Evolutionary conservation across 2,329 filamentous ascomycete species (phyloP).

Genomic region (Talaromyces sp.): DNA sequence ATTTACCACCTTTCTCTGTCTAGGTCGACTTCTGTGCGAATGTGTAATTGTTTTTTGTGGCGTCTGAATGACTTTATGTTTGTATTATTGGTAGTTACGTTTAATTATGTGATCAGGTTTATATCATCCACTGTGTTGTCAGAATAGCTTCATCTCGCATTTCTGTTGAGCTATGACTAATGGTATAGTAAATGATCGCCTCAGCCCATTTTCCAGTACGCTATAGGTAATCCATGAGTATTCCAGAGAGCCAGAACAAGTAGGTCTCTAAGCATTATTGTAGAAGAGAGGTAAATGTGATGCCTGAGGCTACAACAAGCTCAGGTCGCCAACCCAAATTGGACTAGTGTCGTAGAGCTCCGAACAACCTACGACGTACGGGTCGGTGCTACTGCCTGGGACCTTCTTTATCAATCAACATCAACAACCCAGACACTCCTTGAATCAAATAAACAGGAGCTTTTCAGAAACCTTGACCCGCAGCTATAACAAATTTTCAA

Average conservation of each 20-base stretch:
- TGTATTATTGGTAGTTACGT: background rate
- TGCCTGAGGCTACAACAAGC: conserved; percentile 7
- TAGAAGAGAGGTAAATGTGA: background rate
- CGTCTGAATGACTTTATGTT: background rate
- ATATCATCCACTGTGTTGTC: background rate
- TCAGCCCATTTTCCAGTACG: background rate
- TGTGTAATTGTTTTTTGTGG: background rate
- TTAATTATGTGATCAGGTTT: background rate
- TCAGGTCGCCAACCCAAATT: background rate
- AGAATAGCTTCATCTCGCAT: background rate
- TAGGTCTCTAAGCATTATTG: background rate
- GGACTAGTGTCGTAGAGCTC: conserved; percentile 4
- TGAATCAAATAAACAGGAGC: background rate
- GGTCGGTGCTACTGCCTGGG: background rate
- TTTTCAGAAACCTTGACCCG: background rate
- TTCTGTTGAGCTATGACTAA: background rate
- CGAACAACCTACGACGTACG: conserved; percentile 1
- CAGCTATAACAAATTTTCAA: background rate
- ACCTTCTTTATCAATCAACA: conserved; percentile 3
- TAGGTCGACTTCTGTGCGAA: background rate
- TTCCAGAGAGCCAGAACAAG: background rate
- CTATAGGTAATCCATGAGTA: background rate
- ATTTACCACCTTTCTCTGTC: background rate
- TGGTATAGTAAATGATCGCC: background rate
- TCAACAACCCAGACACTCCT: background rate